Percentiles rank a stretch among this genome's conserved stretches.
phyloP scores from a whole-genome alignment of 495 filamentous ascomycete genomes.

The Sporormia fimetaria region DNA sequence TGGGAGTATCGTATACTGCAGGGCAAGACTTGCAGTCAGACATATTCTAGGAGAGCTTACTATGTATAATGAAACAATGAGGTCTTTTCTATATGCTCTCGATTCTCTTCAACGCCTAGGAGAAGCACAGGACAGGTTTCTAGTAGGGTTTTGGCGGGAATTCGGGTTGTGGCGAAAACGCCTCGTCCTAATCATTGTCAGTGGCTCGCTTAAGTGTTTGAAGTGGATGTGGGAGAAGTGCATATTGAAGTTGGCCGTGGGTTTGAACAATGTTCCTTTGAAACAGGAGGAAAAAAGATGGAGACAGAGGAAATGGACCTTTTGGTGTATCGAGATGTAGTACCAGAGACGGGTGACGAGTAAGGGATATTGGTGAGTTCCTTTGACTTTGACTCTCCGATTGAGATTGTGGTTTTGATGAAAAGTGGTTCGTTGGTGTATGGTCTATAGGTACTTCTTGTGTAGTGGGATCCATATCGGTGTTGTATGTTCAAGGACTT shows the following conservation, averaged over 20 bases:
- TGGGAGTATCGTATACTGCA: too few relatives aligned
- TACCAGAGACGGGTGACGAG: slow-evolving; percentile 18
- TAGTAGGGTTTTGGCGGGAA: slow-evolving; percentile 39
- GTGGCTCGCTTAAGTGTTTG: slow-evolving; percentile 5
- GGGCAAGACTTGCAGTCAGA: too few relatives aligned
- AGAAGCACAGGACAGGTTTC: slow-evolving; percentile 45
- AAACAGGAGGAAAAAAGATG: too few relatives aligned
- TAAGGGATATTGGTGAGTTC: slow-evolving; percentile 9
- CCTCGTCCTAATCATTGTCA: slow-evolving; percentile 37
- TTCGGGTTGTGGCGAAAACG: slow-evolving; percentile 38
- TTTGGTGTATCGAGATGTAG: slow-evolving; percentile 25
- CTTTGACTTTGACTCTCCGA: neutral
- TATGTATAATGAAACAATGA: slow-evolving; percentile 47
- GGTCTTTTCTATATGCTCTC: slow-evolving; percentile 39
- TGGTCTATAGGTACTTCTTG: too few relatives aligned
- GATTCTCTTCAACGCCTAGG: slow-evolving; percentile 37
- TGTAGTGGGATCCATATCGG: too few relatives aligned
- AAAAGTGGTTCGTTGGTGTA: too few relatives aligned
- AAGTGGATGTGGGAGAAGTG: too few relatives aligned
- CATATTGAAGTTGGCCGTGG: too few relatives aligned
- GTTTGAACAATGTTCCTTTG: too few relatives aligned
- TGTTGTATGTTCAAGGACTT: too few relatives aligned
- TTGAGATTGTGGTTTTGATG: neutral
- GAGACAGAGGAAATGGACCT: too few relatives aligned
- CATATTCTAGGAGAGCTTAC: slow-evolving; percentile 34